phyloP scores from a whole-genome alignment of 345 rosid genomes.

The Pistacia integerrima region DNA sequence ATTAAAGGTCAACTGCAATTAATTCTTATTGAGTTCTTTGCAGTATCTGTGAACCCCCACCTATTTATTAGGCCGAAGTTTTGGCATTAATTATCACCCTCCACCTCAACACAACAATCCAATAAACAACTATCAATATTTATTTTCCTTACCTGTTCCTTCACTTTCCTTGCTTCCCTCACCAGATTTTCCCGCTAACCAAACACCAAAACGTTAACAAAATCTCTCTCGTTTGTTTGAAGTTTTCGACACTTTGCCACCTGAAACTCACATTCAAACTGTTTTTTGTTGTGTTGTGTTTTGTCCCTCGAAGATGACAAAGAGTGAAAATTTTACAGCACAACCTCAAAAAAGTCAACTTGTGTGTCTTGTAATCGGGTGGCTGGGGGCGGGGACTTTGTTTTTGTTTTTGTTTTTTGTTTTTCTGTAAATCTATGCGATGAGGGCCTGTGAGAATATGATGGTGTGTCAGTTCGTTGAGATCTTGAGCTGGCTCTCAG shows the following conservation, averaged over 20 bases:
- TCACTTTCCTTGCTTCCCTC: slow-evolving; percentile 15
- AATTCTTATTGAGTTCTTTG: slow-evolving; percentile 26
- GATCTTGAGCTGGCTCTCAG: not conserved
- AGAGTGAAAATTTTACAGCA: slow-evolving; percentile 13
- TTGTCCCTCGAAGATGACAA: slow-evolving; percentile 20
- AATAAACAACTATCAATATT: slow-evolving; percentile 11
- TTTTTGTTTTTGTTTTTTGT: not conserved
- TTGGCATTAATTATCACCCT: slow-evolving; percentile 43
- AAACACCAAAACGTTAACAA: slow-evolving; percentile 8
- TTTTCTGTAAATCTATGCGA: no score
- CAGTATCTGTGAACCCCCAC: slow-evolving; percentile 6
- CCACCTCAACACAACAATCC: slow-evolving; percentile 35
- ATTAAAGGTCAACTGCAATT: slow-evolving; percentile 37
- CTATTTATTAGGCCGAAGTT: slow-evolving; percentile 43
- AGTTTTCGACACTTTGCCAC: not conserved
- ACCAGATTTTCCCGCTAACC: slow-evolving; percentile 23
- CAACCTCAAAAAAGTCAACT: not conserved
- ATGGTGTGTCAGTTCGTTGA: not conserved
- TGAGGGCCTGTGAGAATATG: not conserved
- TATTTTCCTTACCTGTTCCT: slow-evolving; percentile 9
- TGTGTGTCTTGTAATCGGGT: not conserved
- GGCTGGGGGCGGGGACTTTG: not conserved
- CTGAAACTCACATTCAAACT: not conserved
- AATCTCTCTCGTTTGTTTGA: not conserved
- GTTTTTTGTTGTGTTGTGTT: not conserved